Base-by-base conservation (phyloP, 352 stramenopile species). In the Globisporangium paddicum region DNA sequence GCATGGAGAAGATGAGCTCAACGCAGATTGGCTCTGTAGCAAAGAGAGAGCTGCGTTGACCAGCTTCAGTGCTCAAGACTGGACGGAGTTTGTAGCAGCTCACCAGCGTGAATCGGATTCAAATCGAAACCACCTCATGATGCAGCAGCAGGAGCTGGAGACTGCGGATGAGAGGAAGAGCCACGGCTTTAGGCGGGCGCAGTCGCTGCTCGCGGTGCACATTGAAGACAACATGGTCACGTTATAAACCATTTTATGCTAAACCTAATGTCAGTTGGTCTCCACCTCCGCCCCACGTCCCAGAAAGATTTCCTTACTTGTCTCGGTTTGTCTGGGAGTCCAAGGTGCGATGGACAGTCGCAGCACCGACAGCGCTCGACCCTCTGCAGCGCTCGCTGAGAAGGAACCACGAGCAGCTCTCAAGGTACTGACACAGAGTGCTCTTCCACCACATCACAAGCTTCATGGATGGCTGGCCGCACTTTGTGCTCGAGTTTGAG, bases 31-130 rank as follows among this genome's bases (percentile, higher is more conserved):
- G 21, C 60, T 86, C 5, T 82, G 68, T 10, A 21, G 6, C 19
- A 26, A 19, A 21, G 25, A 30, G 21, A n/a, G 9, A 6, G 18
- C 50, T 46, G 7, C 50, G 21, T 21, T 57, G 67, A 72, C 26
- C n/a, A 76, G 71, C 37, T 75, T 75, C 7, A 82, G 77, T 26
- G 59, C 56, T 14, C 53, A 65, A 1, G 71, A 79, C 53, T 87
- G 79, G 79, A 42, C 45, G 16, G 49, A 60, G 9, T 69, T 77
- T 30, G 57, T 61, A 7, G 16, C 46, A 53, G 26, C 18, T 1
- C 49, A 55, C 2, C 44, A 41, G 23, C 21, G 21, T 45, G 19
- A 40, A 3, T 23, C 8, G 16, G 19, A 51, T 35, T 35, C 23
- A 18, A 11, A 44, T 44, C 38, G 23, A 11, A 8, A 26, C 11